Percentiles rank a stretch among this genome's conserved stretches.
Conservation (phyloP, 164 flowering plant genomes). For the Umbilicus rupestris region DNA sequence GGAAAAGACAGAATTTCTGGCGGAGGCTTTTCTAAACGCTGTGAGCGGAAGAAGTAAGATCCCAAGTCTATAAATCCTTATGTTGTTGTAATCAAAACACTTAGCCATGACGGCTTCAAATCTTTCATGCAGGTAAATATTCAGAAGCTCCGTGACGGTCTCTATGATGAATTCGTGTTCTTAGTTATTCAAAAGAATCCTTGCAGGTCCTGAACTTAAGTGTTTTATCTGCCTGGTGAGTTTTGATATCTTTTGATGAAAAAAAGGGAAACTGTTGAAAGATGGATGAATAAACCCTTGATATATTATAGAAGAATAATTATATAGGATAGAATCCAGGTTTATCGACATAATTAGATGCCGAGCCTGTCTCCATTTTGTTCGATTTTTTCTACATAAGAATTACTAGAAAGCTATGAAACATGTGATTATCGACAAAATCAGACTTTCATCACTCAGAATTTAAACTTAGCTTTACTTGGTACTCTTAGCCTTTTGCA, state of each 20-base stretch:
- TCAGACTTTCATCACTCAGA: background rate
- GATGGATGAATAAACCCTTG: background rate
- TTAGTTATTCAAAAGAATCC: no score
- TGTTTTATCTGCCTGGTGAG: no score
- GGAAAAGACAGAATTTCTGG: slow-evolving; percentile 4
- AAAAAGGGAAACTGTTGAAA: background rate
- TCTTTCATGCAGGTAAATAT: no score
- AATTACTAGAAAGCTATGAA: background rate
- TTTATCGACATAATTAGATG: background rate
- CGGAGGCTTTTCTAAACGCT: background rate
- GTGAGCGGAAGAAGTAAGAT: no score
- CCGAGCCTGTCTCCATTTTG: background rate
- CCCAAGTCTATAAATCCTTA: no score
- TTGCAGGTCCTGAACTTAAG: no score
- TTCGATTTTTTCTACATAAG: slow-evolving; percentile 3
- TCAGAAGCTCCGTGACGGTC: no score
- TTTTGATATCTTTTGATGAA: no score
- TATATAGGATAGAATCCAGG: background rate
- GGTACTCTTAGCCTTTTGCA: background rate
- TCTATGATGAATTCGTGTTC: no score
- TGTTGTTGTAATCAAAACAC: no score
- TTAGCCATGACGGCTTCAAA: no score
- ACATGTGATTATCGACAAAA: background rate
- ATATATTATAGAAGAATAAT: background rate
- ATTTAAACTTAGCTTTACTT: background rate